A percentile compares a stretch with the other conserved stretches of the same genome.
Evolutionary conservation across 2,329 filamentous ascomycete genomes (phyloP).

Genomic region (Aspergillus hortae): DNA sequence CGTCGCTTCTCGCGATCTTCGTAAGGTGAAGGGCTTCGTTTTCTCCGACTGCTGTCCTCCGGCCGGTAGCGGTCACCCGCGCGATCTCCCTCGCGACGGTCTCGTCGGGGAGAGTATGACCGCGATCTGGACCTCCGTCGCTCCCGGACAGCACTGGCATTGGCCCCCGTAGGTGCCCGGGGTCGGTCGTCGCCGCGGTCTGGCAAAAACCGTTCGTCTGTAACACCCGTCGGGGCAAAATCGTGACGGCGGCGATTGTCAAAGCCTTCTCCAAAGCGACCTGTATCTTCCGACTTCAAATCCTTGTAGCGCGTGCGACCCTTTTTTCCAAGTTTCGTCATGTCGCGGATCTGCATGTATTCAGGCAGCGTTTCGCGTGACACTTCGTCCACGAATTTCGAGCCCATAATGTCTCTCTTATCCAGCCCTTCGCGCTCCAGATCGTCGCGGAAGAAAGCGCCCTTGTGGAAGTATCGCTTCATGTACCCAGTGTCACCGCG

Average conservation of each 20-base stretch:
- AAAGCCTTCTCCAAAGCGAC: conserved; percentile 62
- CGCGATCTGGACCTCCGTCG: conserved; percentile 34
- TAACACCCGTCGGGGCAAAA: conserved; percentile 35
- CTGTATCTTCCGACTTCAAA: conserved; percentile 85
- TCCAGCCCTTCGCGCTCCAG: conserved; percentile 70
- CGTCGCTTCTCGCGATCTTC: conserved; percentile 41
- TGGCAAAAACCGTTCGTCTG: conserved; percentile 46
- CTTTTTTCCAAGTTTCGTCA: conserved; percentile 90
- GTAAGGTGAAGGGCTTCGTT: conserved; percentile 42
- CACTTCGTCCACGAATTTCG: conserved; percentile 77
- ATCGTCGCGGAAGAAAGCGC: conserved; percentile 89
- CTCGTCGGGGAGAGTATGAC: conserved; percentile 52
- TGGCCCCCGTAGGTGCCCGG: conserved; percentile 43
- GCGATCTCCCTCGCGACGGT: conserved; percentile 35
- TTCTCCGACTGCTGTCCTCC: conserved; percentile 30
- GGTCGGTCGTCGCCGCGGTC: conserved; percentile 37
- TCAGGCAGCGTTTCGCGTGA: conserved; percentile 82
- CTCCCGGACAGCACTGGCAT: conserved; percentile 41
- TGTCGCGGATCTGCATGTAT: conserved; percentile 88
- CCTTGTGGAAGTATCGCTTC: conserved; percentile 96
- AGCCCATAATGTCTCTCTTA: conserved; percentile 80
- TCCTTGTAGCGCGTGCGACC: conserved; percentile 88
- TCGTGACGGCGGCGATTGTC: conserved; percentile 27
- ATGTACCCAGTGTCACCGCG: conserved; percentile 83
- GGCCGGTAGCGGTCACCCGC: conserved; percentile 48